A percentile compares a stretch with the other conserved stretches of the same genome.
Conservation (phyloP, 2,329 filamentous ascomycete species). For the Sclerotinia trifoliorum region DNA sequence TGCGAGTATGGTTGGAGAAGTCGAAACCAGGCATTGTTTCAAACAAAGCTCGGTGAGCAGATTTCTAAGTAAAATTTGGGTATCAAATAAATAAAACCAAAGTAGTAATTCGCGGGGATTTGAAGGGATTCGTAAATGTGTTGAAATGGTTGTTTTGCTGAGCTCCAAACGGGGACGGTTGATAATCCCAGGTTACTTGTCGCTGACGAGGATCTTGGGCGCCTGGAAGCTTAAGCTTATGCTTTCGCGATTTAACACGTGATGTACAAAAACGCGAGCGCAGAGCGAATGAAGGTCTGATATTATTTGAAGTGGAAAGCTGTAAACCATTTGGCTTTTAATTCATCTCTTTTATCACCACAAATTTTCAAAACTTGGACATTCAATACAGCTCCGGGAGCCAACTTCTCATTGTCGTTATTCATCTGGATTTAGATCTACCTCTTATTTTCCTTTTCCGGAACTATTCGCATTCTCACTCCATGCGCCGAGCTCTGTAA, state of each 20-base stretch:
- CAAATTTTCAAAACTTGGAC: neutral
- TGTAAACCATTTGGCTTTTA: neutral
- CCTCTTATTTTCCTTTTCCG: conserved; percentile 2
- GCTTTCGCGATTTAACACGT: conserved; percentile 22
- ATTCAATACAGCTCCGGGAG: neutral
- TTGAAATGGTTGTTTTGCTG: conserved; percentile 16
- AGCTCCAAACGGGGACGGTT: conserved; percentile 15
- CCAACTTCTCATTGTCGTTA: neutral
- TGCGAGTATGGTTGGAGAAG: conserved; percentile 99
- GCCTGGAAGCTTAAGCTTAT: conserved; percentile 21
- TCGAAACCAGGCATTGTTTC: conserved; percentile 90
- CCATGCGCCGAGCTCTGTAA: conserved; percentile 35
- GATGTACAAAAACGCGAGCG: conserved; percentile 19
- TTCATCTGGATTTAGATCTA: conserved; percentile 8
- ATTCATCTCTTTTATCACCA: neutral
- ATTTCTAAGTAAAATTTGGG: neutral
- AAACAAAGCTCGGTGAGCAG: conserved; percentile 29
- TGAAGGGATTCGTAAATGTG: neutral
- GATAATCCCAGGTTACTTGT: conserved; percentile 21
- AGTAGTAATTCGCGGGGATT: neutral
- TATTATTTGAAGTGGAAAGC: conserved; percentile 5
- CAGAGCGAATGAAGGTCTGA: conserved; percentile 9
- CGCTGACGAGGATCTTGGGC: conserved; percentile 24
- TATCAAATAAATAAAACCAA: neutral
- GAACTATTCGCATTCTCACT: conserved; percentile 26